Evolutionary conservation across 495 filamentous ascomycete species (phyloP).

Genomic region (Cladorrhinum samala): DNA sequence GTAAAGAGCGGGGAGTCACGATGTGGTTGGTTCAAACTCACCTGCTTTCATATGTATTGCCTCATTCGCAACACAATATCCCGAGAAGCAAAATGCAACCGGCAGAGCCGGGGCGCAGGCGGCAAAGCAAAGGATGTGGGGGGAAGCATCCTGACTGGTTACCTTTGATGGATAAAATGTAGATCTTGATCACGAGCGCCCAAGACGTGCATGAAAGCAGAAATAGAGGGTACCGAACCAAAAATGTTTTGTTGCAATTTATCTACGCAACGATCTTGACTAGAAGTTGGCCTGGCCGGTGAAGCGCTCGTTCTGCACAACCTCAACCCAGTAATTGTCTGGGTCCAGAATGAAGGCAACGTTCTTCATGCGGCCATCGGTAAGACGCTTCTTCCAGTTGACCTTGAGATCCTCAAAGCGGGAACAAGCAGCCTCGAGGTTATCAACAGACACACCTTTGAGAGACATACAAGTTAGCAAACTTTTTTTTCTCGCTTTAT

Average conservation of each 20-base stretch:
- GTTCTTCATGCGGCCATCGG: constrained; percentile 87
- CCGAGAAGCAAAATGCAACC: background rate
- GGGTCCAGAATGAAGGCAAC: constrained; percentile 93
- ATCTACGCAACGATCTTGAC: too few species aligned
- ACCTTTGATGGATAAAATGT: background rate
- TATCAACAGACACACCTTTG: constrained; percentile 85
- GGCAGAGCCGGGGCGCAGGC: too few species aligned
- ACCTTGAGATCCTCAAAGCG: constrained; percentile 77
- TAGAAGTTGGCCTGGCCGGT: constrained; percentile 49
- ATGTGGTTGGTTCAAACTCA: background rate
- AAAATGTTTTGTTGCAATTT: too few species aligned
- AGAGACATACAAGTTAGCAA: constrained; percentile 22
- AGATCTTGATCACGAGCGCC: background rate
- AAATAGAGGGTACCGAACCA: too few species aligned
- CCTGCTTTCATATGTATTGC: background rate
- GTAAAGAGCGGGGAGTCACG: background rate
- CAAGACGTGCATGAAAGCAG: background rate
- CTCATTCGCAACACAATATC: background rate
- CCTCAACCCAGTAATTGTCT: constrained; percentile 88
- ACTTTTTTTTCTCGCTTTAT: too few species aligned
- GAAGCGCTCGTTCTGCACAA: constrained; percentile 68
- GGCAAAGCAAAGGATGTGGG: too few species aligned
- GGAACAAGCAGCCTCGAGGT: constrained; percentile 75
- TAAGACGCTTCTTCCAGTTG: constrained; percentile 91
- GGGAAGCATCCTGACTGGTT: background rate